A percentile compares a stretch with the other conserved stretches of the same genome.
Evolutionary conservation across 164 flowering plant species (phyloP).

Genomic region (Saururus chinensis): DNA sequence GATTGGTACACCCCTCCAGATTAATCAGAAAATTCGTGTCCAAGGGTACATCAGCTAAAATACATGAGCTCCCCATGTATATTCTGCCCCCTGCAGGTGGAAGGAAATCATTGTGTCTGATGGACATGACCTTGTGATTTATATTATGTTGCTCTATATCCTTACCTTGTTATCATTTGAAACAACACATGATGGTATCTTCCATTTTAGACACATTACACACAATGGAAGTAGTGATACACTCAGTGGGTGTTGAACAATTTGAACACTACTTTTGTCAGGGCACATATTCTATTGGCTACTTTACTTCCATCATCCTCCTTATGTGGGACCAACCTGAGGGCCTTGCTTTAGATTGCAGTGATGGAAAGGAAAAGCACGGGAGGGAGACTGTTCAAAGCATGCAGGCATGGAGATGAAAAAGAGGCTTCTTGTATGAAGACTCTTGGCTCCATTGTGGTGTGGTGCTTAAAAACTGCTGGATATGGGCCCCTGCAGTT

Average conservation of each 20-base stretch:
- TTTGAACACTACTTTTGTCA: not conserved
- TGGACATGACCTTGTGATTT: not conserved
- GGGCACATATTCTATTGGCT: not conserved
- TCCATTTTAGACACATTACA: not conserved
- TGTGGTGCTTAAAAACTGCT: not conserved
- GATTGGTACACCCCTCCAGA: not conserved
- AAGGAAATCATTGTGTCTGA: not conserved
- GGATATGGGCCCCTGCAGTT: not conserved
- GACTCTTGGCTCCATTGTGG: not conserved
- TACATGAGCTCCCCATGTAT: not conserved
- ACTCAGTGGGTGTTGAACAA: not conserved
- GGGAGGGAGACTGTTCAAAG: slow-evolving; percentile 2
- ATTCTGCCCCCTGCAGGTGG: not conserved
- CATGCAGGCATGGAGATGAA: not conserved
- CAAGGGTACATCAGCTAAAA: not conserved
- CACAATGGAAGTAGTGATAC: not conserved
- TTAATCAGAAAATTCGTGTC: not conserved
- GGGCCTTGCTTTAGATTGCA: slow-evolving; percentile 2
- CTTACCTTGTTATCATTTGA: not conserved
- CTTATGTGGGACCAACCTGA: slow-evolving; percentile 1
- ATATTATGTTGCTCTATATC: not conserved
- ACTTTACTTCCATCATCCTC: not conserved
- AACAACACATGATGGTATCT: not conserved
- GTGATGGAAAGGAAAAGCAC: slow-evolving; percentile 3
- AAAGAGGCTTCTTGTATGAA: slow-evolving; percentile 1